Evolutionary conservation across 495 filamentous ascomycete genomes (phyloP), one percentile per base, ranked within the genome.

Genomic region (Hypomontagnella submonticulosa): DNA sequence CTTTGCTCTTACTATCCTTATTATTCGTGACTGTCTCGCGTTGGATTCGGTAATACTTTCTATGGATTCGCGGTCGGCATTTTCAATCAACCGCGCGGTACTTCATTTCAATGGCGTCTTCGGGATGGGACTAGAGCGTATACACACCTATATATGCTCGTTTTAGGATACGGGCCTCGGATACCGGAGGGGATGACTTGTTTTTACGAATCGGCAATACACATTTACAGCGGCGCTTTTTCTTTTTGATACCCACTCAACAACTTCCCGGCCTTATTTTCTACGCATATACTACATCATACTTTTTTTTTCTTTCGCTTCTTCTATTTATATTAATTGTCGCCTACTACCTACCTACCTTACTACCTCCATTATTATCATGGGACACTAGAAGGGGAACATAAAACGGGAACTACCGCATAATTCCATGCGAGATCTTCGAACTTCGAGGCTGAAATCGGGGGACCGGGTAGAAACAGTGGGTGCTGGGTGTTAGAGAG

Each of bases 241-340:
- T 13, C 36, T 12, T 59, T 52, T 54, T 68, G 65, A 68, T 68
- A 68, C 65, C 65, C 65, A 63, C n/a, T 59, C 61, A 19, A 54
- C 51, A 47, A 34, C 51, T 38, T 20, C 19, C 50, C 16, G 16
- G 34, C 33, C 30, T 44, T 46, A 30, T 60, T 37, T 47, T 47
- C 4, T 55, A 27, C 23, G 23, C 3, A 56, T 40, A 43, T 9
- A 36, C 47, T 38, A 30, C 23, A 34, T 48, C 52, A 36, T 11
- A 37, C n/a, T 40, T 16, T 61, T 55, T 61, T 49, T 18, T 50
- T 16, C 32, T 36, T 50, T 34, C 15, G 19, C 41, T 55, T 11
- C 49, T 23, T 54, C 33, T 46, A 40, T 40, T 58, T 61, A 50
- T 23, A 66, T 18, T 51, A 46, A 61, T 50, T 2, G 15, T 11